Evolutionary conservation across 805 yeast species (phyloP).

Genomic region (Kurtzmaniella fragi): DNA sequence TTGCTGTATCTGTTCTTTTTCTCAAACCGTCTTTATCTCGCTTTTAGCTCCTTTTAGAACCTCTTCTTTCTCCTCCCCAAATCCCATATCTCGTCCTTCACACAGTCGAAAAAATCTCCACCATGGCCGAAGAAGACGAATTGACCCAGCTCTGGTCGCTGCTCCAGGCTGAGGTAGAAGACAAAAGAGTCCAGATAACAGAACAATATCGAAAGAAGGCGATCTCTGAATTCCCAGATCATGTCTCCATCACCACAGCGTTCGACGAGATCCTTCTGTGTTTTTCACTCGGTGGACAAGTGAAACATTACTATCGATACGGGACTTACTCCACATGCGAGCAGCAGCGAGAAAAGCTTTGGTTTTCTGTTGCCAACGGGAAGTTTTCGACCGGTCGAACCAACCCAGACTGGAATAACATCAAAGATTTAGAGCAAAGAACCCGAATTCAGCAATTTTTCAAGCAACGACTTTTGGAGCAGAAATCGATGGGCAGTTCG

Average conservation of each 20-base stretch:
- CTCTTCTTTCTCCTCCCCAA: no score
- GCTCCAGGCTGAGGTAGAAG: constrained; percentile 25
- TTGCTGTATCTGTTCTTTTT: no score
- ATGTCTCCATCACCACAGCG: constrained; percentile 53
- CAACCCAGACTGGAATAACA: constrained; percentile 14
- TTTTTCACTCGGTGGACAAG: constrained; percentile 87
- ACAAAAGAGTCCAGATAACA: constrained; percentile 18
- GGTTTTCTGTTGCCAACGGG: constrained; percentile 69
- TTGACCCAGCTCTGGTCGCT: constrained; percentile 24
- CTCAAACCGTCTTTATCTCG: no score
- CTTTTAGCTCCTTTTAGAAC: no score
- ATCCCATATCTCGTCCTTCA: no score
- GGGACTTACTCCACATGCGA: constrained; percentile 74
- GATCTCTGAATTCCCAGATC: constrained; percentile 24
- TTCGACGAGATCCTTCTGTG: constrained; percentile 84
- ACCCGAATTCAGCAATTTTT: constrained; percentile 62
- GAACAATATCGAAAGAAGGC: constrained; percentile 15
- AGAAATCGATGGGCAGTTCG: constrained; percentile 64
- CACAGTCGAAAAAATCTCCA: no score
- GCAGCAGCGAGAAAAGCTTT: constrained; percentile 65
- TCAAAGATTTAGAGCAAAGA: constrained; percentile 42
- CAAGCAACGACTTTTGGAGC: constrained; percentile 55
- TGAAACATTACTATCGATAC: constrained; percentile 75
- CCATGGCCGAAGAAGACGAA: constrained; percentile 18
- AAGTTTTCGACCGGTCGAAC: constrained; percentile 16